These are phyloP conservation scores for Trichocladium antarcticum DNA, from an alignment of 495 filamentous ascomycete genomes.

Conservation along the genomic window DNA sequence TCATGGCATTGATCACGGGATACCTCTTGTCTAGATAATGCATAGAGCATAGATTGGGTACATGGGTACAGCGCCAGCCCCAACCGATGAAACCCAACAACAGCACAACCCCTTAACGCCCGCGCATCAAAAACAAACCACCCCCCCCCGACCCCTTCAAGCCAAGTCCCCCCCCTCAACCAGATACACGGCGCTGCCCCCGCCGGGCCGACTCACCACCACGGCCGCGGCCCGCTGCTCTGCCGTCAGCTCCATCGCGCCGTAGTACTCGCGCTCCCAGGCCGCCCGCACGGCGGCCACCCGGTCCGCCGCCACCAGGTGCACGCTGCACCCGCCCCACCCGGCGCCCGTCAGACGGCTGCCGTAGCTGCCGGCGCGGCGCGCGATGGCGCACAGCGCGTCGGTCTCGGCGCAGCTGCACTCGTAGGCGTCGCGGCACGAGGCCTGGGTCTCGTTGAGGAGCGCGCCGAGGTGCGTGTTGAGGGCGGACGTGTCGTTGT, in stretches of 20 bases:
- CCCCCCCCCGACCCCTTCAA: neutral
- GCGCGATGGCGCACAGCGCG: conserved; percentile 69
- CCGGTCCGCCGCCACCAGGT: conserved; percentile 77
- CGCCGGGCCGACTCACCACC: conserved; percentile 78
- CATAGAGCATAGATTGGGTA: too few species aligned
- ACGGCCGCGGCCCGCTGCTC: conserved; percentile 71
- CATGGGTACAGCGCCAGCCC: too few species aligned
- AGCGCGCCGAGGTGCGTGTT: conserved; percentile 66
- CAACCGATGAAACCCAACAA: too few species aligned
- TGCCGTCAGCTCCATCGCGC: conserved; percentile 56
- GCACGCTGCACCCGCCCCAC: conserved; percentile 94
- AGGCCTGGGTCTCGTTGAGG: conserved; percentile 80
- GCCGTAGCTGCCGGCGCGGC: conserved; percentile 67
- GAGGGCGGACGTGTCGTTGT: conserved; percentile 45
- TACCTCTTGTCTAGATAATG: too few species aligned
- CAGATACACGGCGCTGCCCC: conserved; percentile 48
- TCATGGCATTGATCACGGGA: too few species aligned
- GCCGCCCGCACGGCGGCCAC: conserved; percentile 69
- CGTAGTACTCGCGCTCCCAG: conserved; percentile 75
- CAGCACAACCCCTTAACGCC: too few species aligned
- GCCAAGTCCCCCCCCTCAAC: conserved; percentile 16
- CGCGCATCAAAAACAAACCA: too few species aligned
- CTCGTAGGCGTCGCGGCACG: conserved; percentile 74
- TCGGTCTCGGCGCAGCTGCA: conserved; percentile 88
- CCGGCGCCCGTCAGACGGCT: conserved; percentile 86